These are phyloP conservation scores for Metschnikowia reukaufii DNA, from an alignment of 805 yeast species.

Conservation along the genomic window DNA sequence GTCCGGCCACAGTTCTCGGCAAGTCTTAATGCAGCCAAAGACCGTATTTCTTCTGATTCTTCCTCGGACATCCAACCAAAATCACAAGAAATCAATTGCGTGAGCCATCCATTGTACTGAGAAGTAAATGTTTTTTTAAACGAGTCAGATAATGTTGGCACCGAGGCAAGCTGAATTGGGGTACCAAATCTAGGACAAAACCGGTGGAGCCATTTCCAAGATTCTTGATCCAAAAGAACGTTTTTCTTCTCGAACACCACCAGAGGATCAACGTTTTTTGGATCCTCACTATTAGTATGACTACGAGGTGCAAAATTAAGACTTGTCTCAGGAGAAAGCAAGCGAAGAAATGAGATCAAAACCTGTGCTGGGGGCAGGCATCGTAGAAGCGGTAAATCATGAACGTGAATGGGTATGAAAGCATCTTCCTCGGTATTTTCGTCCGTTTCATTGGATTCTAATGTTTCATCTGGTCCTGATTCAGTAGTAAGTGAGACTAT, in stretches of 20 bases:
- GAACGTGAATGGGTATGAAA: conserved; percentile 44
- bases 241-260: conserved; percentile 34
- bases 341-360: conserved; percentile 43
- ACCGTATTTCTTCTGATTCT: conserved; percentile 44
- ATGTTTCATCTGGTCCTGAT: not conserved
- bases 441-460: not conserved
- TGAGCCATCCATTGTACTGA: conserved; percentile 48
- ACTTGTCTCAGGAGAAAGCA: conserved; percentile 50
- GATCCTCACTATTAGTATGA: conserved; percentile 5
- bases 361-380: conserved; percentile 48
- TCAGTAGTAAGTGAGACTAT: not conserved
- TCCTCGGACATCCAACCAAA: conserved; percentile 46
- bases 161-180: conserved; percentile 20
- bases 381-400: conserved; percentile 59
- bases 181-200: conserved; percentile 35
- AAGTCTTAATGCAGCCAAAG: conserved; percentile 61
- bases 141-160: conserved; percentile 30
- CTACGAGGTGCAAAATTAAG: conserved; percentile 46
- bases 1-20: conserved; percentile 84
- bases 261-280: conserved; percentile 12
- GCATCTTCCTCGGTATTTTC: conserved; percentile 18
- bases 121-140: conserved; percentile 29
- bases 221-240: conserved; percentile 27
- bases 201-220: conserved; percentile 46
- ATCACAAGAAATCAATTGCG: conserved; percentile 48